A percentile compares a stretch with the other conserved stretches of the same genome.
Conservation (phyloP, 2,329 filamentous ascomycete species). For the Neonectria neomacrospora region DNA sequence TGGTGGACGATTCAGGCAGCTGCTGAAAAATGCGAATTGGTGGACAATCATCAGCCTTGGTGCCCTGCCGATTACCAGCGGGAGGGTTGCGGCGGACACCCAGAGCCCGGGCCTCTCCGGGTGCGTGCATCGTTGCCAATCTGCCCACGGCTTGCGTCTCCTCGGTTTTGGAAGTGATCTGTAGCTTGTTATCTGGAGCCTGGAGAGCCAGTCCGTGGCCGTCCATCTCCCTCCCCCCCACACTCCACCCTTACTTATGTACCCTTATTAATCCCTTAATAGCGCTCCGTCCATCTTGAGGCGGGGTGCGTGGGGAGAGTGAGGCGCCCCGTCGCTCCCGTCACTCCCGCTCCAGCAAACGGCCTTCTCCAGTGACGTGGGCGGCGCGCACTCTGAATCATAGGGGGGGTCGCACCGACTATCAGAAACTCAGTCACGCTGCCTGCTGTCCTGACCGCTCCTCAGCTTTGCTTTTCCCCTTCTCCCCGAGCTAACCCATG, state of each 20-base stretch:
- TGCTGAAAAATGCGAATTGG: neutral
- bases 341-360: constrained; percentile 17
- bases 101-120: constrained; percentile 15
- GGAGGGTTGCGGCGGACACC: constrained; percentile 21
- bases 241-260: no score
- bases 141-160: neutral
- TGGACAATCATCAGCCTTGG: neutral
- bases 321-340: constrained; percentile 13
- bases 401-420: neutral
- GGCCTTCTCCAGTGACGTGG: neutral
- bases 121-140: constrained; percentile 3
- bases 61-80: neutral
- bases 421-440: neutral
- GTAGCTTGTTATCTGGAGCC: neutral
- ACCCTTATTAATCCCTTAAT: no score
- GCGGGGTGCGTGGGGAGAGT: constrained; percentile 1
- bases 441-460: constrained; percentile 4
- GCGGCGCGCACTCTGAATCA: constrained; percentile 15
- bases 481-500: neutral
- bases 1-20: neutral
- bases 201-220: neutral
- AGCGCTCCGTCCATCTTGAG: neutral
- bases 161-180: neutral
- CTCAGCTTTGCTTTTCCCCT: neutral
- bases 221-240: no score